Evolutionary conservation across 306 rosid species (phyloP), one percentile per base, ranked within the genome.

Genomic region (Prunus mira): DNA sequence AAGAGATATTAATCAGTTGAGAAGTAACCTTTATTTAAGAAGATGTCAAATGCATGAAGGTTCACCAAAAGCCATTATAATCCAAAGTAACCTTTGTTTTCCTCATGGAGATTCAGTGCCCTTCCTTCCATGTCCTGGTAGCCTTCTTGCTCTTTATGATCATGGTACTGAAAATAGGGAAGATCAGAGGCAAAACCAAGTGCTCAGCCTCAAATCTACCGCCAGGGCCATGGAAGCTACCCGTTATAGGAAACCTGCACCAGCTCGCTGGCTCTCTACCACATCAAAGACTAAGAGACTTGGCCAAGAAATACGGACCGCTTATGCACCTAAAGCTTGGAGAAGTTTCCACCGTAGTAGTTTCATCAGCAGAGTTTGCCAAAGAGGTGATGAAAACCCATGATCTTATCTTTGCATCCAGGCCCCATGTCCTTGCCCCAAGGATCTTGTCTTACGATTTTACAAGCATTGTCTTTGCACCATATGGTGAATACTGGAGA

Each of bases 251-350:
- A 22, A 75, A 80, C 72, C 12, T 74, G 0, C 80, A 80, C 69
- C 74, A 64, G 69, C 47, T 74, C 11, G 11, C 47, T n/a, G 65
- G 83, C 52, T 20, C 73, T 3, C 51, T 62, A 3, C 82, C 90
- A 68, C 80, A 79, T 57, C 68, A 63, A 30, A 41, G 69, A 43
- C 60, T 81, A 27, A 65, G 86, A 76, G 82, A 81, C 19, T 43
- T 84, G 17, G 63, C 86, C 49, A 57, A 60, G 22, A 67, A 32
- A 66, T 77, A 84, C 67, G 90, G 83, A 20, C 88, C 86, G 7
- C 27, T 87, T 24, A 87, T 82, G 83, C 75, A 87, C 38, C 72
- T 82, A 10, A 71, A 57, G 72, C 87, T 87, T 10, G 91, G 87
- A 6, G 89, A 87, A 64, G 79, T 80, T 0, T 73, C 66, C 5